Evolutionary conservation across 176 grass and related monocot genomes (phyloP), one percentile per base, ranked within the genome.

Genomic region (Panicum miliaceum): DNA sequence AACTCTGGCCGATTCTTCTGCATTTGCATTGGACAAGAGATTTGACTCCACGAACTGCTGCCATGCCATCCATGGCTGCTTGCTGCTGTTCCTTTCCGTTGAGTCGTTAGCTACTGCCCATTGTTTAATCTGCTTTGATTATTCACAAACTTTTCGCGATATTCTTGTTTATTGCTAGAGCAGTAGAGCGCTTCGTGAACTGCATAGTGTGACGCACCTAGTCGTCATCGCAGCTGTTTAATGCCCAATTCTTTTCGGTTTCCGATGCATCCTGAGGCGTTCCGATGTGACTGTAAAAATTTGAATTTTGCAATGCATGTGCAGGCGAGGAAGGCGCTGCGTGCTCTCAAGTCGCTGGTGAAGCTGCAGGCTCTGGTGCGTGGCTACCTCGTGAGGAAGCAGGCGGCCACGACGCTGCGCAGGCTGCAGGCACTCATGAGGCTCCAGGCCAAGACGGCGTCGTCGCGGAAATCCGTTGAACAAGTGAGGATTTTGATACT

Each of bases 291-390:
- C 8, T 12, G 61, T 80, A 40, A 72, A 73, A 59, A 23, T 86
- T 82, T 89, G 35, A 73, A 92, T 12, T 69, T 11, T 79, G 29
- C 29, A 32, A 32, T 74, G 23, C 34, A 6, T 7, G 3, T 10
- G 38, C 90, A 99, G 96, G 96, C 96, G 20, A 82, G 90, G 80
- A 99, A 92, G 80, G 96, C 96, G 8, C 91, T 99, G 15, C 87
- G 93, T 0, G 96, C 96, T 13, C 91, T 99, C 43, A 96, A 74
- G 76, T 91, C 91, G 9, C 83, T 99, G 1, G 96, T 99, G 8
- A 99, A 96, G 90, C 60, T 99, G 20, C 96, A 99, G 46, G 96
- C 96, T 4, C 86, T 99, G 34, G 90, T 96, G 1, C 89, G 93
- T 29, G 93, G 96, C 65, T 96, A 87, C 82, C 88, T 99, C 23